Percentiles rank a stretch among this genome's conserved stretches.
phyloP scores from a whole-genome alignment of 495 filamentous ascomycete genomes.

The Platismatia glauca region DNA sequence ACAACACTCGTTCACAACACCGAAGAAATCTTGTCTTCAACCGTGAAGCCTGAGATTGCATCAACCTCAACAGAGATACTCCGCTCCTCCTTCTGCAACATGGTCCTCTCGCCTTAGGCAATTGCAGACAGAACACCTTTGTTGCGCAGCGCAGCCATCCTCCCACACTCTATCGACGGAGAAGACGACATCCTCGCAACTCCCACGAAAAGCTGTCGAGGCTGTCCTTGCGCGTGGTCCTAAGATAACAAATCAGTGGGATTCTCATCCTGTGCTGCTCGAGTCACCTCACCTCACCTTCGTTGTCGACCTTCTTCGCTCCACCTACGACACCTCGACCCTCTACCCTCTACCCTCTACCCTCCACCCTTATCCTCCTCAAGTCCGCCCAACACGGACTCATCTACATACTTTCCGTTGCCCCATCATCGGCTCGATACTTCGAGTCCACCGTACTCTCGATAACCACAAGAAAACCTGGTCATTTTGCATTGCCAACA shows the following conservation, averaged over 20 bases:
- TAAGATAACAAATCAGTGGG: background rate
- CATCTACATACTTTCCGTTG: constrained; percentile 30
- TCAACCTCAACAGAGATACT: background rate
- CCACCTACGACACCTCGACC: background rate
- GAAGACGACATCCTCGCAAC: background rate
- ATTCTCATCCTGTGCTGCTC: background rate
- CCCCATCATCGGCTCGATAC: constrained; percentile 39
- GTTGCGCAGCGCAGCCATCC: constrained; percentile 1
- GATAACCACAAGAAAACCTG: constrained; percentile 24
- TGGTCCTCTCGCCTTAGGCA: constrained; percentile 4
- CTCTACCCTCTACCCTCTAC: constrained; percentile 13
- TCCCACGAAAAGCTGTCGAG: background rate
- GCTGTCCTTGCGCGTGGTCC: background rate
- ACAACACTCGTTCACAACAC: constrained; percentile 17
- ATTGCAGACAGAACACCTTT: constrained; percentile 9
- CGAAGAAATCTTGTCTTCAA: constrained; percentile 2
- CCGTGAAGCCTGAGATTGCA: background rate
- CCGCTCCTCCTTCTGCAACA: background rate
- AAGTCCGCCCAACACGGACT: constrained; percentile 47
- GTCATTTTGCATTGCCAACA: constrained; percentile 26
- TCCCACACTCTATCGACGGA: background rate
- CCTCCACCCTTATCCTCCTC: constrained; percentile 13
- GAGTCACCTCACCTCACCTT: constrained; percentile 7
- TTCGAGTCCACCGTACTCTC: constrained; percentile 39
- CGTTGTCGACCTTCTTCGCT: constrained; percentile 1